Conservation (phyloP, 495 filamentous ascomycete species). For the Chlorociboria aeruginascens region DNA sequence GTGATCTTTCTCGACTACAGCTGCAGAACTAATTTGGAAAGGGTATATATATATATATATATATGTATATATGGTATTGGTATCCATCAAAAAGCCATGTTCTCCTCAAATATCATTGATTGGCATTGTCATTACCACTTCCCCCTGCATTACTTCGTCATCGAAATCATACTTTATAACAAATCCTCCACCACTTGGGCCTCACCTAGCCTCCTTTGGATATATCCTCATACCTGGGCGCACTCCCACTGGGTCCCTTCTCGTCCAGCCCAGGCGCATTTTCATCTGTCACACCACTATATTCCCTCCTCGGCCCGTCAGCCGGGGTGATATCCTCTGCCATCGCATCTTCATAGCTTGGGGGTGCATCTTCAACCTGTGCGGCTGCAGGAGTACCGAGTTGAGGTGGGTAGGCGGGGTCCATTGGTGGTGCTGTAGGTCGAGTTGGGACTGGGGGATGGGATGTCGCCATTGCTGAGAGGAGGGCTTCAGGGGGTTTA, state of each 20-base stretch:
- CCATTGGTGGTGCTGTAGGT: constrained; percentile 8
- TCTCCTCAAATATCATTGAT: too few relatives aligned
- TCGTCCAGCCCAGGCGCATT: constrained; percentile 18
- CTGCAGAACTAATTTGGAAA: too few relatives aligned
- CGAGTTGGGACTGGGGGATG: constrained; percentile 7
- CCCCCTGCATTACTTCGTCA: too few relatives aligned
- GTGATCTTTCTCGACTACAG: too few relatives aligned
- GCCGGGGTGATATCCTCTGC: constrained; percentile 17
- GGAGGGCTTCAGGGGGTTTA: constrained; percentile 60
- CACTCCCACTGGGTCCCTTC: background rate
- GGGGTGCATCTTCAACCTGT: constrained; percentile 51
- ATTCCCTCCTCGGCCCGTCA: constrained; percentile 16
- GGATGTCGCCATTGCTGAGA: constrained; percentile 48
- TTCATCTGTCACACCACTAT: constrained; percentile 19
- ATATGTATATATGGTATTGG: too few relatives aligned
- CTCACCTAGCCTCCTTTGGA: background rate
- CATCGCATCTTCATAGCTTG: constrained; percentile 87
- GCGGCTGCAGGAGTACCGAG: constrained; percentile 27
- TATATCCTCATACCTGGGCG: background rate
- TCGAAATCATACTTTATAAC: background rate
- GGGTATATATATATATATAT: too few relatives aligned
- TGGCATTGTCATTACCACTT: too few relatives aligned
- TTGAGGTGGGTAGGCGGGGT: constrained; percentile 35
- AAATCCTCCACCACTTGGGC: background rate
- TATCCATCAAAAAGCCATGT: too few relatives aligned